phyloP scores from a whole-genome alignment of 306 rosid species.

The Carpinus fangiana region DNA sequence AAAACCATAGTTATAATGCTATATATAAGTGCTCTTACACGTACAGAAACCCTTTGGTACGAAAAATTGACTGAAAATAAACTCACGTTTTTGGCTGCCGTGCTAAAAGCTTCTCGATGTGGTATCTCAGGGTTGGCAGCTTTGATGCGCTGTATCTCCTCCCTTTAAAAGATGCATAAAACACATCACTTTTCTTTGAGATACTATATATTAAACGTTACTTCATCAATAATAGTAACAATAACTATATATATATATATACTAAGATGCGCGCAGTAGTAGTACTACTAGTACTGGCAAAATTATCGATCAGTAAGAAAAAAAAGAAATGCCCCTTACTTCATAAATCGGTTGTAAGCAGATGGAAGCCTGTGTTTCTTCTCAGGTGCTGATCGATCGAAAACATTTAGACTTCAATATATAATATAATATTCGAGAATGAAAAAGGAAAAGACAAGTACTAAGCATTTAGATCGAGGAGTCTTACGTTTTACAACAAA shows the following conservation, averaged over 20 bases:
- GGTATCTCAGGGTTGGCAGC: conserved; percentile 92
- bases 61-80: not conserved
- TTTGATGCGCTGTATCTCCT: conserved; percentile 96
- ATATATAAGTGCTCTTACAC: no score
- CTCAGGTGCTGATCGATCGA: conserved; percentile 77
- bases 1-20: no score
- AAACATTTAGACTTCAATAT: not conserved
- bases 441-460: not conserved
- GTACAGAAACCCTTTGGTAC: not conserved
- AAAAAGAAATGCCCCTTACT: conserved; percentile 47
- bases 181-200: conserved; percentile 1
- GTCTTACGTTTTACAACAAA: conserved; percentile 84
- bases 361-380: conserved; percentile 96
- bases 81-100: conserved; percentile 86
- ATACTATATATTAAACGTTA: not conserved
- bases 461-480: not conserved
- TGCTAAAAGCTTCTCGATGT: conserved; percentile 96
- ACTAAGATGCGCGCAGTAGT: not conserved
- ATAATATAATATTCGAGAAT: not conserved
- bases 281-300: not conserved
- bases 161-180: conserved; percentile 49
- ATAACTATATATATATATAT: not conserved
- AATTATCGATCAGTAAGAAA: not conserved
- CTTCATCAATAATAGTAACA: not conserved
- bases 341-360: conserved; percentile 98